These are phyloP conservation scores for Begonia loranthoides DNA, from an alignment of 306 rosid genomes.

Conservation along the genomic window DNA sequence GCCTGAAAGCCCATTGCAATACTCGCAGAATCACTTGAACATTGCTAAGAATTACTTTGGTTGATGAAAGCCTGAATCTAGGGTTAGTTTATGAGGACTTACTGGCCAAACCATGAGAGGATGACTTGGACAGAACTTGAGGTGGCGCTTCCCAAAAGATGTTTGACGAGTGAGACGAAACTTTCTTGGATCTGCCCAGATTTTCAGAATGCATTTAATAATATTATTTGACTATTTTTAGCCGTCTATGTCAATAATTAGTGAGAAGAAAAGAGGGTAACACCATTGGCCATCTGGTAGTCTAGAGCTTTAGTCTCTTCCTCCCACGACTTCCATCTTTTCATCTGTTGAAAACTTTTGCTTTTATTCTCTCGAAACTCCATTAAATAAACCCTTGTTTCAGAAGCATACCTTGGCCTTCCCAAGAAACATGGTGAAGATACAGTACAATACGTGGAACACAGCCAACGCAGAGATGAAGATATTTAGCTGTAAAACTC, in stretches of 20 bases:
- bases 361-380: no score
- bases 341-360: slow-evolving; percentile 24
- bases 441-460: slow-evolving; percentile 50
- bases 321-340: slow-evolving; percentile 62
- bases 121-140: slow-evolving; percentile 33
- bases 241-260: no score
- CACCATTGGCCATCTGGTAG: slow-evolving; percentile 52
- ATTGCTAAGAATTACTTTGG: not conserved
- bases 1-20: slow-evolving; percentile 14
- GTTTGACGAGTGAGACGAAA: slow-evolving; percentile 38
- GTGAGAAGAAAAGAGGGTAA: no score
- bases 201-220: not conserved
- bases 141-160: slow-evolving; percentile 40
- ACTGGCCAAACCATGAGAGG: slow-evolving; percentile 53
- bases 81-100: not conserved
- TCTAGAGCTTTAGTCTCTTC: slow-evolving; percentile 48
- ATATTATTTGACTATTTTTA: no score
- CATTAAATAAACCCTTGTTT: no score
- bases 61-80: no score
- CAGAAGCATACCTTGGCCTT: slow-evolving; percentile 37
- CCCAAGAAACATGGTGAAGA: slow-evolving; percentile 54
- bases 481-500: slow-evolving; percentile 36
- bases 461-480: slow-evolving; percentile 49
- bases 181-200: slow-evolving; percentile 39
- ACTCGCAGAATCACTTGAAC: no score